Evolutionary conservation across 306 rosid species (phyloP), one percentile per base, ranked within the genome.

Genomic region (Glycine soja): DNA sequence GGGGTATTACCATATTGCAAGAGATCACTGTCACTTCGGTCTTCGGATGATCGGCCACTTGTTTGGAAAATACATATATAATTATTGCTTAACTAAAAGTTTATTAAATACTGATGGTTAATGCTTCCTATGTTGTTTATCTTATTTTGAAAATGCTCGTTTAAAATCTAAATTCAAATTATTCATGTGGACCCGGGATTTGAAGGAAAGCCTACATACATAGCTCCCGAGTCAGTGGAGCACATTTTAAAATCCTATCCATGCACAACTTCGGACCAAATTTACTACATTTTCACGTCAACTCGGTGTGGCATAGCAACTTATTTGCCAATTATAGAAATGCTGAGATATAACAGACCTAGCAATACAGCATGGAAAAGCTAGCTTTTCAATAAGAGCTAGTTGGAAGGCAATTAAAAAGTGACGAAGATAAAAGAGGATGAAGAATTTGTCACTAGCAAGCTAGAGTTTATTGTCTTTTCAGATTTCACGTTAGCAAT

Each of bases 241-340:
- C 50, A 34, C 13, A 63, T 30, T 63, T 43, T 47, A 32, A 76
- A 47, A 64, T 62, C 51, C 15, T 76, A 47, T 61, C 80, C 59
- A 47, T 13, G 68, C 10, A 40, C 68, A 56, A 24, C 30, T 24
- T 0, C 30, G 30, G 30, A 24, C 30, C 30, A 24, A 24, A 2
- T 24, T 24, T 24, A 24, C 30, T 0, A 18, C 10, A 36, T 11
- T 7, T 54, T 24, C 7, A 15, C 77, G 72, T 80, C 72, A 70
- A 59, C 42, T 32, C 19, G 62, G 63, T 9, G 43, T 5, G 15
- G 67, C 42, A 10, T 11, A 42, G 67, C 6, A 32, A 32, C 43
- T 8, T 24, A 24, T 19, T 42, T 42, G 9, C 46, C 46, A 42
- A 7, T 42, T 42, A 42, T 42, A 7, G 46, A 6, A 42, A 6